Evolutionary conservation across 2,329 filamentous ascomycete genomes (phyloP), one percentile per base, ranked within the genome.

Genomic region (Paecilomyces sp.): DNA sequence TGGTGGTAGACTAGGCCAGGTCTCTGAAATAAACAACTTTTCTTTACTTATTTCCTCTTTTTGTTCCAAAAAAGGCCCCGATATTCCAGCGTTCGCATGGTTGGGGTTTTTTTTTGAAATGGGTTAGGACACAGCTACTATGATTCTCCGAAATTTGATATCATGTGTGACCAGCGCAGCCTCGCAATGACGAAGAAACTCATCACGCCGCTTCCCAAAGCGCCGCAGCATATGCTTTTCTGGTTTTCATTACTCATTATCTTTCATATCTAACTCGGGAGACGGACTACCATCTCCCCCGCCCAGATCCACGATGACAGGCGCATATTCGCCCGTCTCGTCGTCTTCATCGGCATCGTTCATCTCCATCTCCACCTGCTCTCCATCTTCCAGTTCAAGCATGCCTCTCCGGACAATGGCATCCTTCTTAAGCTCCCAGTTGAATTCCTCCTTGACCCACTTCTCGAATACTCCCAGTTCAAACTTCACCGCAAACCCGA

Each of bases 241-340:
- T 31, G 30, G 12, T 22, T 53, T 58, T 51, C 56, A 58, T 59
- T 57, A 50, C 56, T 61, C 41, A 54, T 55, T 57, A 24, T 52
- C 60, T 9, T 61, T 36, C 18, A 57, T 57, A 51, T 61, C 62
- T 28, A 55, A n/a, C 47, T 56, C 7, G 22, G n/a, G 13, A 13
- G 34, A 24, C 12, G 34, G 24, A 25, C 15, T 30, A 34, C 34
- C 55, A 9, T 47, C 41, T n/a, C 58, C 61, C 33, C 67, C 69
- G 15, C 61, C 73, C 53, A 76, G 58, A 61, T 87, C 82, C 22
- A 88, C 84, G 33, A 88, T 72, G 41, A 82, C 75, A 22, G 85
- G 85, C 31, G 85, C 85, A 77, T 85, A 88, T 64, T 88, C 85
- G 11, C 85, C 85, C 12, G 78, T 81, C 71, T 88, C 85, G 56